Evolutionary conservation across 495 filamentous ascomycete genomes (phyloP), one percentile per base, ranked within the genome.

Genomic region (Aspergillus incahuasiensis): DNA sequence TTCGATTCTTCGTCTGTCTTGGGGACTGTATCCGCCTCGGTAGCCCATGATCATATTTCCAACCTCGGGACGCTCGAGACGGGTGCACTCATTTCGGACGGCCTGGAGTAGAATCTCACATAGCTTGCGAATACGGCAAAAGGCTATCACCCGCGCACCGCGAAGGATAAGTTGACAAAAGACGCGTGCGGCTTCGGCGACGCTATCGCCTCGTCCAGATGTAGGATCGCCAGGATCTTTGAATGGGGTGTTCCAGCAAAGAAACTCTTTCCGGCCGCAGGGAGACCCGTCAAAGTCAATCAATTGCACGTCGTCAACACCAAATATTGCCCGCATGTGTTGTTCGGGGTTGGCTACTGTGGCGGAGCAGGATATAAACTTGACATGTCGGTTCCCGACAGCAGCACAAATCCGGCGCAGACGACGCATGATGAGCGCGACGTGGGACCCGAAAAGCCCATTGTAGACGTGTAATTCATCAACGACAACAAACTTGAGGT

Each of bases 201-300:
- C 82, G 20, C 84, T 86, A 68, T 92, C 86, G 24, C 87, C 91
- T 35, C 94, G 83, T 6, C 92, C 92, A 54, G 88, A 94, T 0
- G 87, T 81, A 11, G 91, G 90, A 68, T 97, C 94, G 7, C 76
- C 74, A 1, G 91, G 89, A 63, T 96, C 94, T 73, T 90, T 96
- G 73, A 86, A 96, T 2, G 94, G 95, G 1, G 95, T 96, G 59
- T 97, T 97, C 94, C 94, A 99, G 71, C 91, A 96, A 7, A 99
- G 69, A 54, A 97, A 97, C 66, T 96, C 91, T 63, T 99, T 99
- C 22, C 90, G 79, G 6, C 94, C 94, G 11, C 90, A 89, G 1
- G 94, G 95, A 3, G 91, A 96, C 2, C 94, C 94, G 63, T 97
- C 94, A 68, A 90, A 91, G 71, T 96, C 90, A 1, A 89, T 84